Conservation (phyloP, 805 yeast species). For the Spathaspora gorwiae region DNA sequence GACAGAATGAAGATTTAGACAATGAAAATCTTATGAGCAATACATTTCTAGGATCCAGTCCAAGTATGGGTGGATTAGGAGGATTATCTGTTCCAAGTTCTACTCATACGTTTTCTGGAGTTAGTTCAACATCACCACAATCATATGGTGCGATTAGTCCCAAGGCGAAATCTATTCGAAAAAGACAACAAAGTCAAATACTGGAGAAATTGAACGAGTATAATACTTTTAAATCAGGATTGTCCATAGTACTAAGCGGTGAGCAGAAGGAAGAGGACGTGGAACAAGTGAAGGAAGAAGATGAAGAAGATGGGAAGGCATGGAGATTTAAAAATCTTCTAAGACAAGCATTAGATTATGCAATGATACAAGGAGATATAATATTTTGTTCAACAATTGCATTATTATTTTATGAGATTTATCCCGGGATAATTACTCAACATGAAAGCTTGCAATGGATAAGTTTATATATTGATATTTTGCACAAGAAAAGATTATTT, state of each 20-base stretch:
- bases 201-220: not conserved
- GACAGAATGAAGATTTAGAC: slow-evolving; percentile 24
- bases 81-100: not conserved
- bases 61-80: not conserved
- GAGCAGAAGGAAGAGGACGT: slow-evolving; percentile 3
- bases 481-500: slow-evolving; percentile 49
- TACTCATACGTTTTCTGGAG: not conserved
- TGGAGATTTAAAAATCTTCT: slow-evolving; percentile 56
- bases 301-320: slow-evolving; percentile 30
- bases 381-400: slow-evolving; percentile 56
- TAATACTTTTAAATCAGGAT: not conserved
- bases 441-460: slow-evolving; percentile 50
- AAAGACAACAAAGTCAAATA: not conserved
- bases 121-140: not conserved
- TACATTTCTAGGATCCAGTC: not conserved
- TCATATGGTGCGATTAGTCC: not conserved
- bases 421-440: slow-evolving; percentile 17
- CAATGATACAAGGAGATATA: slow-evolving; percentile 59
- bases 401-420: slow-evolving; percentile 43
- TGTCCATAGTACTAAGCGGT: not conserved
- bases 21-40: slow-evolving; percentile 28
- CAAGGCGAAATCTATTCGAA: not conserved
- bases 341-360: slow-evolving; percentile 48
- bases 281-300: not conserved
- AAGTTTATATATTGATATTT: slow-evolving; percentile 48